Evolutionary conservation across 805 yeast genomes (phyloP).

Genomic region (Cyberlindnera galapagoensis): DNA sequence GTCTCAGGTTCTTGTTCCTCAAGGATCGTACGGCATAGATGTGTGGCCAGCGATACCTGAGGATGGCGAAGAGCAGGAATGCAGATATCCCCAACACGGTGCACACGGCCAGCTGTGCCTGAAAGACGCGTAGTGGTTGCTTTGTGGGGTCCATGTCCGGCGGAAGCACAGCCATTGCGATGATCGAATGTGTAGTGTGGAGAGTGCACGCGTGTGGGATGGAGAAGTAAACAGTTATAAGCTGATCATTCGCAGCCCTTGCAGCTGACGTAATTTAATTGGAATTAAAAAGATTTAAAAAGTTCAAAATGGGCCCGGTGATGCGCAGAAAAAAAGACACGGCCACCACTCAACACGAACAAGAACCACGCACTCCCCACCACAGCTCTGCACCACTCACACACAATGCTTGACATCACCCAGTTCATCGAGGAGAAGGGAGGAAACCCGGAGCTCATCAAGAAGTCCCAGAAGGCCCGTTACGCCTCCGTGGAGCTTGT

Average conservation of each 20-base stretch:
- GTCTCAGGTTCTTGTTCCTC: slow-evolving; percentile 27
- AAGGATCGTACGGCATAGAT: slow-evolving; percentile 72
- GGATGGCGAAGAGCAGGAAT: slow-evolving; percentile 58
- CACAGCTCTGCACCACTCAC: too few relatives aligned
- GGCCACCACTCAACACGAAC: too few relatives aligned
- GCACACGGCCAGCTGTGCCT: slow-evolving; percentile 77
- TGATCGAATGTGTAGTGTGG: too few relatives aligned
- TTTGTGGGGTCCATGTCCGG: slow-evolving; percentile 27
- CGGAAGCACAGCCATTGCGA: slow-evolving; percentile 25
- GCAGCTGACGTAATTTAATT: too few relatives aligned
- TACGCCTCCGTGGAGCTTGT: slow-evolving; percentile 92
- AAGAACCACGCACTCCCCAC: too few relatives aligned
- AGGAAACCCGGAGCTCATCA: slow-evolving; percentile 87
- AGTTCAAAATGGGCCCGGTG: too few relatives aligned
- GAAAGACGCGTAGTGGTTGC: slow-evolving; percentile 48
- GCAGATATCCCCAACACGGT: slow-evolving; percentile 60
- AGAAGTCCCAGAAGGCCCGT: slow-evolving; percentile 87
- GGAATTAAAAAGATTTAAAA: too few relatives aligned
- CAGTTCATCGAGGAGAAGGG: slow-evolving; percentile 95
- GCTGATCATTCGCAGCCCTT: too few relatives aligned
- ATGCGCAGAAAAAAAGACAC: too few relatives aligned
- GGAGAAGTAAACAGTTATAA: too few relatives aligned
- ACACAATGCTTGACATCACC: slow-evolving; percentile 94
- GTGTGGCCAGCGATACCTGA: slow-evolving; percentile 72
- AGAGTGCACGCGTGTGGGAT: too few relatives aligned